Evolutionary conservation across 2,329 filamentous ascomycete genomes (phyloP), one percentile per base, ranked within the genome.

Genomic region (Verticillium alfalfae): DNA sequence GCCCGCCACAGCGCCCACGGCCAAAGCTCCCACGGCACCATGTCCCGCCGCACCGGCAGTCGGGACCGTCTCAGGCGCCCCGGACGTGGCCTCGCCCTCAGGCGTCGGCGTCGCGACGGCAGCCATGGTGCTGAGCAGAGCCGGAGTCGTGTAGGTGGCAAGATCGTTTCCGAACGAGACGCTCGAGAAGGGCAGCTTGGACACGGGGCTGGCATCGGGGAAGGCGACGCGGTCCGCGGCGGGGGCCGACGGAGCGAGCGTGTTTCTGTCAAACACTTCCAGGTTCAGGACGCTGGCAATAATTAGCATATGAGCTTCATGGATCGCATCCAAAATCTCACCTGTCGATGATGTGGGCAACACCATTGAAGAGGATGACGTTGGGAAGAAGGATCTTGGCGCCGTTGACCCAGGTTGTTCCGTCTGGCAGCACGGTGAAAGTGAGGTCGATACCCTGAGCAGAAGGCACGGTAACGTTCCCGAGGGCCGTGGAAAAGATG

Each of bases 301-400:
- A 2, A 7, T 9, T 2, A n/a, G 8, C 18, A 52, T 9, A 18
- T n/a, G 2, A 9, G 61, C 66, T 52, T 13, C 18, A 1, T 13
- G 18, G 16, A 18, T 13, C 1, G 18, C 8, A 52, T 6, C 18
- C 18, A 10, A 3, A 12, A 12, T 10, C 45, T 62, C 37, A 72
- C 71, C 64, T 65, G 37, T 75, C 72, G 45, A 52, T 52, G n/a
- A 52, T 65, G 41, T 75, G 73, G 8, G 70, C 72, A 10, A 75
- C 67, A 41, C 73, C 72, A 38, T 74, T 75, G 54, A 64, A 68
- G 1, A 73, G 56, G 16, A 75, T 68, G 13, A 65, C 62, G 60
- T 75, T 72, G 26, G 72, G 66, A 5, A 68, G 66, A 1, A 71
- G 63, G 37, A 75, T 73, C 61, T 67, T 71, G 0, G 73, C 73